phyloP scores from a whole-genome alignment of 345 rosid species.

The Toxicodendron radicans region DNA sequence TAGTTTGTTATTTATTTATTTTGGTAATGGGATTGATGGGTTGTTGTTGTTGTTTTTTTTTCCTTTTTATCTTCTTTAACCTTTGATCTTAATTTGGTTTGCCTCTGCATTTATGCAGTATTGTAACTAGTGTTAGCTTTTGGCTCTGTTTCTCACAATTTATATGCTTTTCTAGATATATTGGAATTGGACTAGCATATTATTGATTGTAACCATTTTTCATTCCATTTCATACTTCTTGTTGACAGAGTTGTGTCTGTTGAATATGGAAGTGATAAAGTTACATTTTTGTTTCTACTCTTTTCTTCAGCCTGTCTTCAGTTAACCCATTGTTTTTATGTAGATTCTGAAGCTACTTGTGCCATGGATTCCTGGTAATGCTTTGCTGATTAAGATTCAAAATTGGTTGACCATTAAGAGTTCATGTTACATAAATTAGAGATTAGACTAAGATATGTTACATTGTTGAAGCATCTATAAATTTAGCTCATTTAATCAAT shows the following conservation, averaged over 20 bases:
- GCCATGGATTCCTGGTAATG: not conserved
- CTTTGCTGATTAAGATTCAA: not conserved
- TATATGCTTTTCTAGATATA: not conserved
- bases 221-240: too few relatives aligned
- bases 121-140: not conserved
- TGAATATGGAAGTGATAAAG: not conserved
- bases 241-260: too few relatives aligned
- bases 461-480: too few relatives aligned
- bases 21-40: slow-evolving; percentile 2
- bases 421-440: not conserved
- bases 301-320: not conserved
- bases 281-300: not conserved
- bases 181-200: not conserved
- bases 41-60: not conserved
- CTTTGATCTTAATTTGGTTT: not conserved
- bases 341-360: not conserved
- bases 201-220: too few relatives aligned
- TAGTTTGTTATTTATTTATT: not conserved
- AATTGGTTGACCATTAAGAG: not conserved
- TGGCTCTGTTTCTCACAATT: not conserved
- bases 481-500: not conserved
- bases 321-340: too few relatives aligned
- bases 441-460: not conserved
- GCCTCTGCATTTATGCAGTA: not conserved
- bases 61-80: not conserved